These are phyloP conservation scores for Setaria viridis DNA, from an alignment of 202 grass and related monocot species.

Conservation along the genomic window DNA sequence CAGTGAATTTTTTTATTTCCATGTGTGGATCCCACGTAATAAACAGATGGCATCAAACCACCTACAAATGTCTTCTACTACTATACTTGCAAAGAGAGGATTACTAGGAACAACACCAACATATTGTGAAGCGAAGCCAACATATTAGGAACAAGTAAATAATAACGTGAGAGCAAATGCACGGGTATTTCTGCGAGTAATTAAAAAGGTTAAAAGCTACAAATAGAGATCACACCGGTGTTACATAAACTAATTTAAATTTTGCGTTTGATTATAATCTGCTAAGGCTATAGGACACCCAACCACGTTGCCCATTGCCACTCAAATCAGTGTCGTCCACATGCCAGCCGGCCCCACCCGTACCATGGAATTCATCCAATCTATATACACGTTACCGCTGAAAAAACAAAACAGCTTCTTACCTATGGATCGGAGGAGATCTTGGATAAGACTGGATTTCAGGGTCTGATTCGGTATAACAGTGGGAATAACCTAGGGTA, in stretches of 20 bases:
- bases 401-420: background rate
- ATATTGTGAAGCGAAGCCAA: too few relatives aligned
- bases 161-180: too few relatives aligned
- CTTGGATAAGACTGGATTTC: conserved; percentile 29
- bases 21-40: too few relatives aligned
- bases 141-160: too few relatives aligned
- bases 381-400: background rate
- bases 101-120: too few relatives aligned
- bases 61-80: too few relatives aligned
- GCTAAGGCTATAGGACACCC: background rate
- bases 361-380: conserved; percentile 19
- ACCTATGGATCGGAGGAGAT: background rate
- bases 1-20: too few relatives aligned
- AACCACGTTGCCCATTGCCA: conserved; percentile 27
- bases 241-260: background rate
- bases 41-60: too few relatives aligned
- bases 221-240: background rate
- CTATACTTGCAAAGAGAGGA: too few relatives aligned
- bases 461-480: background rate
- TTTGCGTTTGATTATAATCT: background rate
- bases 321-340: conserved; percentile 33
- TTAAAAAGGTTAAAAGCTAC: too few relatives aligned
- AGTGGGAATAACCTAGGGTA: background rate
- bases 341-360: conserved; percentile 17
- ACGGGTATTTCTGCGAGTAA: too few relatives aligned